Conservation (phyloP, 225 moss, liverwort and hornwort species). For the Marchantia paleacea region DNA sequence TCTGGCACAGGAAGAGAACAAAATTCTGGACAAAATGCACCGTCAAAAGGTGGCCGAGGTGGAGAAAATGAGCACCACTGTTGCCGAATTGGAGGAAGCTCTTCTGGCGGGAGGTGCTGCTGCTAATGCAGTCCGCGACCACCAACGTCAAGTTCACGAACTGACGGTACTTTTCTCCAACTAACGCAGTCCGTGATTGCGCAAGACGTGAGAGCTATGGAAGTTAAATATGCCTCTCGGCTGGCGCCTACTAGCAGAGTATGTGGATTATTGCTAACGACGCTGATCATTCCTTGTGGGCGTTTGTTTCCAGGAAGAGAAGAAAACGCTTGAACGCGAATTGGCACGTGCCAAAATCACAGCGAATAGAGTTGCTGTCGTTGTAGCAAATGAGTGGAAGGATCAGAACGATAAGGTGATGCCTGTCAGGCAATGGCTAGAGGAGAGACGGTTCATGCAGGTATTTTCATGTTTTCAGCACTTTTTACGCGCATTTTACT, state of each 20-base stretch:
- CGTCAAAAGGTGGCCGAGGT: constrained; percentile 96
- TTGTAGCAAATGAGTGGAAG: constrained; percentile 99
- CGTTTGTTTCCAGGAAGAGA: constrained; percentile 61
- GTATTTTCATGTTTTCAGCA: constrained; percentile 24
- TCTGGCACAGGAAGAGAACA: constrained; percentile 82
- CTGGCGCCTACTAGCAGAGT: not conserved
- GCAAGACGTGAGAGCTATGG: not conserved
- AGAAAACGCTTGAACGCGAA: constrained; percentile 91
- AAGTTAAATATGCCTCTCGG: not conserved
- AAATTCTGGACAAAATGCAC: constrained; percentile 97
- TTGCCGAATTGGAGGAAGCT: constrained; percentile 82
- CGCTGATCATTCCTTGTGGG: not conserved
- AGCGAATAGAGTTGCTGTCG: constrained; percentile 94
- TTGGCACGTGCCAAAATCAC: constrained; percentile 85
- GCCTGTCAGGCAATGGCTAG: constrained; percentile 99
- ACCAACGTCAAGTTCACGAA: constrained; percentile 89
- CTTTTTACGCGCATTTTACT: not conserved
- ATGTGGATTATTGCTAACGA: not conserved
- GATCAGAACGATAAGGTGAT: constrained; percentile 98
- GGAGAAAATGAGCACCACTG: constrained; percentile 79
- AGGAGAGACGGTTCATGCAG: constrained; percentile 98
- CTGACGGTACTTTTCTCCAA: constrained; percentile 56
- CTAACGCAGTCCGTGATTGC: not conserved
- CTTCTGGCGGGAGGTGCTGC: constrained; percentile 91
- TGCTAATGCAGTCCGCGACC: constrained; percentile 87